Evolutionary conservation across 176 grass and related monocot genomes (phyloP).

Genomic region (Phoenix dactylifera): DNA sequence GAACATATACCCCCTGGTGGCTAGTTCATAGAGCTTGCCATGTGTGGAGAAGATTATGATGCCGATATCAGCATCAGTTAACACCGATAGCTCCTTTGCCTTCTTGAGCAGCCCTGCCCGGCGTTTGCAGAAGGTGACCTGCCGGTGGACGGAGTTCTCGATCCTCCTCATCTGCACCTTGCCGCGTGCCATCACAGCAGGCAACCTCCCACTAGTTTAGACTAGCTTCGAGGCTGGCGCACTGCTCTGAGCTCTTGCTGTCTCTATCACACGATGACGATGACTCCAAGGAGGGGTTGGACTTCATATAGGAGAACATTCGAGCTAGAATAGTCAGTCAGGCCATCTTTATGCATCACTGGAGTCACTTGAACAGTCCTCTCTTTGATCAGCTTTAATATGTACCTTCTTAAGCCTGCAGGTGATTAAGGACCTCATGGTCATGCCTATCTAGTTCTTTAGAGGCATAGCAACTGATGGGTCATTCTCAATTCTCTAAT

Average conservation of each 20-base stretch:
- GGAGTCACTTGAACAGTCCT: too few species aligned
- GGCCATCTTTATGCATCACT: too few species aligned
- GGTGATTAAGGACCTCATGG: too few species aligned
- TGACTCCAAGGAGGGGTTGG: too few species aligned
- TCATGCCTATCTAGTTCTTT: too few species aligned
- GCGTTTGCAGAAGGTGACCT: slow-evolving; percentile 99
- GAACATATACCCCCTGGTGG: slow-evolving; percentile 58
- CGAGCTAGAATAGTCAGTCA: too few species aligned
- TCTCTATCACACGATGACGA: neutral
- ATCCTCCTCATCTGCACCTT: slow-evolving; percentile 63
- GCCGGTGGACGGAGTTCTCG: slow-evolving; percentile 71
- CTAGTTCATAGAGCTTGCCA: slow-evolving; percentile 94
- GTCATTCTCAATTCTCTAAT: too few species aligned
- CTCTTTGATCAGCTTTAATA: too few species aligned
- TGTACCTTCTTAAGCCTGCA: too few species aligned
- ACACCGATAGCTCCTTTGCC: slow-evolving; percentile 80
- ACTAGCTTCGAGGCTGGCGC: slow-evolving; percentile 99
- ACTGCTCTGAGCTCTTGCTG: slow-evolving; percentile 12
- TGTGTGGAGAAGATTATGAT: slow-evolving; percentile 95
- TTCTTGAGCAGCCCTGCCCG: slow-evolving; percentile 88
- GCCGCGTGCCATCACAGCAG: slow-evolving; percentile 50
- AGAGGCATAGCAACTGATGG: too few species aligned
- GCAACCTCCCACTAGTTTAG: slow-evolving; percentile 99
- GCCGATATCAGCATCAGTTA: slow-evolving; percentile 82
- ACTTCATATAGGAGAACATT: too few species aligned